These are phyloP conservation scores for Candida qinlingensis DNA, from an alignment of 805 yeast species.

Conservation along the genomic window DNA sequence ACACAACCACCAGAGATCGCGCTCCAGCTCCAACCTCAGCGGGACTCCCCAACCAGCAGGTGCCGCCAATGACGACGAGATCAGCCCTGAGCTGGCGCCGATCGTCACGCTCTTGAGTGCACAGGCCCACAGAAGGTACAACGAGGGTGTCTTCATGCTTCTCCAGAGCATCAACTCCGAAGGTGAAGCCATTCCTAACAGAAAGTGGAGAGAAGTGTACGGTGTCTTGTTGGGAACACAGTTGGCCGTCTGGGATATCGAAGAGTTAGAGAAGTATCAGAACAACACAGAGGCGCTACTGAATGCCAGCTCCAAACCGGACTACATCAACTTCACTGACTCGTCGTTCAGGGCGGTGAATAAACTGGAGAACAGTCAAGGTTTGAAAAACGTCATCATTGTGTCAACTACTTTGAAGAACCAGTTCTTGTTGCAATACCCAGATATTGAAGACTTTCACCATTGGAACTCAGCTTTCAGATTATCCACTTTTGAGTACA, in stretches of 20 bases:
- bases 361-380: slow-evolving; percentile 56
- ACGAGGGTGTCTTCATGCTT: slow-evolving; percentile 72
- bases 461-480: slow-evolving; percentile 84
- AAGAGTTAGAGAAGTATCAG: slow-evolving; percentile 47
- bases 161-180: slow-evolving; percentile 73
- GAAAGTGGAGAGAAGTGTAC: slow-evolving; percentile 90
- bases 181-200: slow-evolving; percentile 71
- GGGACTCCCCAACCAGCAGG: neutral
- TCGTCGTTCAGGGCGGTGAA: slow-evolving; percentile 74
- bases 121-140: slow-evolving; percentile 68
- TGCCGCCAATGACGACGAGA: slow-evolving; percentile 10
- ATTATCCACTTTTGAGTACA: slow-evolving; percentile 74
- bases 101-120: slow-evolving; percentile 70
- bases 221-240: slow-evolving; percentile 90
- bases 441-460: slow-evolving; percentile 55
- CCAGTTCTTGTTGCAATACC: slow-evolving; percentile 75
- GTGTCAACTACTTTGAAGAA: slow-evolving; percentile 91
- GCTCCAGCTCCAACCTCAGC: slow-evolving; percentile 1
- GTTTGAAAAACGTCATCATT: slow-evolving; percentile 68
- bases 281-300: slow-evolving; percentile 41
- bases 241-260: slow-evolving; percentile 88
- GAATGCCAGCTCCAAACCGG: slow-evolving; percentile 67
- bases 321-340: slow-evolving; percentile 87
- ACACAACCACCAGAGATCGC: neutral
- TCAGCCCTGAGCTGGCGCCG: slow-evolving; percentile 46